Percentiles rank a stretch among this genome's conserved stretches.
phyloP scores from a whole-genome alignment of 1,139 yeast genomes.

The Pichia sp. region DNA sequence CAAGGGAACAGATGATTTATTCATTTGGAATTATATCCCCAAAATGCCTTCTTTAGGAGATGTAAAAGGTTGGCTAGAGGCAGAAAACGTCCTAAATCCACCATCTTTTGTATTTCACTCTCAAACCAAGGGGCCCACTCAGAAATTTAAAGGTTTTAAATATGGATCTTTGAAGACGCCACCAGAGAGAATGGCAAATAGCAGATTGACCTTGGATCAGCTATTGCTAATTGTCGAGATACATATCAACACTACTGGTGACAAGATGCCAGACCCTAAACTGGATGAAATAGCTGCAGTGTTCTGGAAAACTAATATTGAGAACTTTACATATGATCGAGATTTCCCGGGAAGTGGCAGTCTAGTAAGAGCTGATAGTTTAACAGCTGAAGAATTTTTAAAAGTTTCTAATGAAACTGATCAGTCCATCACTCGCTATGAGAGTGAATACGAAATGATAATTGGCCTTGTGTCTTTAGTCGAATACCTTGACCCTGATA shows the following conservation, averaged over 20 bases:
- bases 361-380: slow-evolving; percentile 24
- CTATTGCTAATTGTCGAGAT: slow-evolving; percentile 61
- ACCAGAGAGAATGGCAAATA: slow-evolving; percentile 31
- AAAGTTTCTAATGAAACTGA: slow-evolving; percentile 8
- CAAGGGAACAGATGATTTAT: background rate
- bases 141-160: slow-evolving; percentile 33
- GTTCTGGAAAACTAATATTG: slow-evolving; percentile 45
- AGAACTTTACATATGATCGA: background rate
- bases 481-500: slow-evolving; percentile 74
- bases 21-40: slow-evolving; percentile 37
- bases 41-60: slow-evolving; percentile 40
- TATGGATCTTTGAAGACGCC: slow-evolving; percentile 37
- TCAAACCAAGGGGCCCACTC: slow-evolving; percentile 48
- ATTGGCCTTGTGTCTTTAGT: slow-evolving; percentile 53
- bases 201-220: slow-evolving; percentile 37
- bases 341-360: slow-evolving; percentile 32
- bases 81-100: background rate
- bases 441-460: slow-evolving; percentile 54
- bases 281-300: slow-evolving; percentile 55
- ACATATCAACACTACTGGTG: slow-evolving; percentile 52
- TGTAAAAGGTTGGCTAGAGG: slow-evolving; percentile 33
- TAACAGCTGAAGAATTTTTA: background rate
- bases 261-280: slow-evolving; percentile 61
- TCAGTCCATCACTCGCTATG: slow-evolving; percentile 35
- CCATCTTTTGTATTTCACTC: slow-evolving; percentile 36